Evolutionary conservation across 306 rosid genomes (phyloP).

Genomic region (barrel medic (Medicago truncatula)): DNA sequence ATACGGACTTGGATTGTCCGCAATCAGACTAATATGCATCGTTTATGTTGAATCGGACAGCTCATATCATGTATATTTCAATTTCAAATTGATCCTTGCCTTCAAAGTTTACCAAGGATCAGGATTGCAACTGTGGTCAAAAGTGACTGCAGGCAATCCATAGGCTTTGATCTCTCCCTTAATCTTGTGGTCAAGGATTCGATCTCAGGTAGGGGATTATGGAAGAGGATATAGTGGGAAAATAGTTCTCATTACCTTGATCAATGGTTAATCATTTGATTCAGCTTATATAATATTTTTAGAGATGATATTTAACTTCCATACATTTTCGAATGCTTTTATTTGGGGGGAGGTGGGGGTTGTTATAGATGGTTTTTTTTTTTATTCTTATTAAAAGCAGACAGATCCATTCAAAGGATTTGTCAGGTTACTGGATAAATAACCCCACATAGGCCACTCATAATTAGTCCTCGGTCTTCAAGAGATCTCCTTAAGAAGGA

Average conservation of each 20-base stretch:
- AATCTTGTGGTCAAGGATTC: background rate
- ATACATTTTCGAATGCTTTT: too few relatives aligned
- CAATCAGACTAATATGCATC: background rate
- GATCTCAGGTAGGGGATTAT: background rate
- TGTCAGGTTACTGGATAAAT: background rate
- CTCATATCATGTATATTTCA: background rate
- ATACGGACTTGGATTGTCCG: background rate
- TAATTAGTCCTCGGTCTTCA: background rate
- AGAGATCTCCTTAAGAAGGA: background rate
- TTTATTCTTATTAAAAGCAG: background rate
- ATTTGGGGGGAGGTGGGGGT: too few relatives aligned
- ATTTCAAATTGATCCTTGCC: background rate
- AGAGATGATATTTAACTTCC: too few relatives aligned
- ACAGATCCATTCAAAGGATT: background rate
- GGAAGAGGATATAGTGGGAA: background rate
- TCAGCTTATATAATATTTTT: background rate
- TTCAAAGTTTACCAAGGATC: too few relatives aligned
- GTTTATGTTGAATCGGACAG: background rate
- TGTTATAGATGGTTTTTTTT: background rate
- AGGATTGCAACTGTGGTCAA: background rate
- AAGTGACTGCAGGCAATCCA: background rate
- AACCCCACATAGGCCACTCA: slow-evolving; percentile 2
- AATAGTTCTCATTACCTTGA: background rate
- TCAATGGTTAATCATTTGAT: background rate
- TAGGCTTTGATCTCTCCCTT: background rate